Conservation (phyloP, 805 yeast genomes). For the Pichia insulana region DNA sequence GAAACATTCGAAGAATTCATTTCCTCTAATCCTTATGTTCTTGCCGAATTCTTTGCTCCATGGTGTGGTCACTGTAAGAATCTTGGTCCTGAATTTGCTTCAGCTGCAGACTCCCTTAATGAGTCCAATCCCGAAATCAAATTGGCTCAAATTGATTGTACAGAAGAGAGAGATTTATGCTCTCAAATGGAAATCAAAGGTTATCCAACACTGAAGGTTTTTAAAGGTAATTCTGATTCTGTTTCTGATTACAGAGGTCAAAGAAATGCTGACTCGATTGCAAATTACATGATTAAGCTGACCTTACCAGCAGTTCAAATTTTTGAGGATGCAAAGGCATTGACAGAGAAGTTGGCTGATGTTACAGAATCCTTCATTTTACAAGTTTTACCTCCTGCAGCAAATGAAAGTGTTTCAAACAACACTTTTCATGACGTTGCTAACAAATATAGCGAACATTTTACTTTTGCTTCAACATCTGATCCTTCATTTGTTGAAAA, state of each 20-base stretch:
- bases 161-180: conserved; percentile 67
- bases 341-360: conserved; percentile 41
- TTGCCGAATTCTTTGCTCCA: conserved; percentile 87
- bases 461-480: conserved; percentile 46
- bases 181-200: conserved; percentile 61
- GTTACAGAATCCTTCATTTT: conserved; percentile 45
- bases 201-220: conserved; percentile 76
- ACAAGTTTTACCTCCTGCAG: conserved; percentile 34
- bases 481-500: conserved; percentile 28
- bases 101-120: conserved; percentile 60
- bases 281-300: conserved; percentile 70
- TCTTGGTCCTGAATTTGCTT: conserved; percentile 69
- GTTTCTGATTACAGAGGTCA: conserved; percentile 73
- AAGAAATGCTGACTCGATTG: conserved; percentile 73
- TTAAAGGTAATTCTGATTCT: conserved; percentile 41
- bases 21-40: conserved; percentile 63
- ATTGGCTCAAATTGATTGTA: conserved; percentile 81
- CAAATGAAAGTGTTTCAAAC: conserved; percentile 32
- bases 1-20: conserved; percentile 60
- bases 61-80: conserved; percentile 98
- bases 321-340: conserved; percentile 37
- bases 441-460: conserved; percentile 50
- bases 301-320: conserved; percentile 66
- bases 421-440: conserved; percentile 60
- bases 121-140: conserved; percentile 45